Base-by-base conservation (phyloP, 169 alveolate species). In the Plasmodium coatneyi region DNA sequence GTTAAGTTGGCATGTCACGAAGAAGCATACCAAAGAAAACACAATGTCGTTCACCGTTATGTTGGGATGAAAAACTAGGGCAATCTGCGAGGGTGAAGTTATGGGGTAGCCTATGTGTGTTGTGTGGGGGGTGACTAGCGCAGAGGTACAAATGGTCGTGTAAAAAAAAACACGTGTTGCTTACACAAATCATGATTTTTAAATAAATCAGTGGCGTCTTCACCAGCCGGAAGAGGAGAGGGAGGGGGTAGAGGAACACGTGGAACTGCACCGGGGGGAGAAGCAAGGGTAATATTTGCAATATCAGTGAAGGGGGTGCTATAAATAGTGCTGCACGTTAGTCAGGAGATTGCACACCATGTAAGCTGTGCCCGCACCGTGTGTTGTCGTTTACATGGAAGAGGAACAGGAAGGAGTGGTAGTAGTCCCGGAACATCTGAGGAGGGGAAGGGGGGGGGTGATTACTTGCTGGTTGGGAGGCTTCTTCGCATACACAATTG, bases 171-270 rank as follows among this genome's bases (percentile, higher is more conserved):
- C 52, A 9, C 54, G 19, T 0, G 6, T 0, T 78, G 4, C 80
- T 54, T 60, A 87, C 93, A 52, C 82, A 52, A 28, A 78, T 79
- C 82, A 87, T 52, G n/a, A 76, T 60, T 76, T 74, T 76, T 87
- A 87, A 87, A 52, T 87, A 87, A 16, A 78, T 87, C 28, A 87
- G 80, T 2, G 93, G 93, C 9, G 93, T 87, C 46, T 87, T 87
- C 80, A 71, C 70, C 66, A 87, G 28, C 7, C 93, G 93, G 70
- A 87, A 87, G 32, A 87, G 71, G 46, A 87, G 87, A 34, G 93
- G 93, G 0, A 87, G 25, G 43, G 93, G 89, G 71, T 87, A 87
- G 14, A 87, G 71, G 36, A 87, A 87, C 30, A 87, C 25, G 71
- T 87, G 93, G 80, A 74, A 87, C 93, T 87, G 82, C 25, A 66